Conservation (phyloP, 1,284 basidiomycete species). For the Tilletia caries region DNA sequence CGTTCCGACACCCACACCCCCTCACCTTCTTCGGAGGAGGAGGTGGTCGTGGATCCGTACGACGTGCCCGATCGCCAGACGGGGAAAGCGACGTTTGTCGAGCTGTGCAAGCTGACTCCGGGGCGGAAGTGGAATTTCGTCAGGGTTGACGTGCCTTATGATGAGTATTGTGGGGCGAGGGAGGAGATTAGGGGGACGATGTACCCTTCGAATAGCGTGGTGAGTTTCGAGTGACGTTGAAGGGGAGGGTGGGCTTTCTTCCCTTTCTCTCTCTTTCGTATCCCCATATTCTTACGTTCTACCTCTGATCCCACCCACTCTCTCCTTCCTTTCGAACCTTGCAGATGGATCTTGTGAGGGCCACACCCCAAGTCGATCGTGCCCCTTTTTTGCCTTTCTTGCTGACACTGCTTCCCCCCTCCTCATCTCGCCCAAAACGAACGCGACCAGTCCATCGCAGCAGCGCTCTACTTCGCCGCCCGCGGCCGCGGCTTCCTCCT, state of each 20-base stretch:
- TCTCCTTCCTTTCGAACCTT: no score
- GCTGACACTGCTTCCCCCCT: no score
- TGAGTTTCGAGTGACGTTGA: conserved; percentile 16
- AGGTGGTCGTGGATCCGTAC: conserved; percentile 49
- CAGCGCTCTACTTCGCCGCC: conserved; percentile 90
- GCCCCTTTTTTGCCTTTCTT: no score
- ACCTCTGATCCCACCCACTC: background rate
- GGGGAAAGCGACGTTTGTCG: conserved; percentile 71
- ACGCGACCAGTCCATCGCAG: conserved; percentile 69
- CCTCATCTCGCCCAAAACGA: no score
- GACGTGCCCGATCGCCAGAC: conserved; percentile 82
- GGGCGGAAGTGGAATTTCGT: conserved; percentile 85
- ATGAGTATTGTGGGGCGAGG: conserved; percentile 58
- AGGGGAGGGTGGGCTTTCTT: no score
- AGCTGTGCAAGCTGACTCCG: conserved; percentile 70
- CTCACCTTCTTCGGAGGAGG: conserved; percentile 10
- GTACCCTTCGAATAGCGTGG: conserved; percentile 35
- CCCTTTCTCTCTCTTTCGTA: no score
- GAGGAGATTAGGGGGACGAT: conserved; percentile 26
- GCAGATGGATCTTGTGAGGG: conserved; percentile 10
- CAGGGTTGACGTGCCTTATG: conserved; percentile 77
- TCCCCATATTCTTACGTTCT: no score
- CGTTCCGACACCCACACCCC: background rate
- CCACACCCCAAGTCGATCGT: no score
- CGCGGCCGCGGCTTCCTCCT: conserved; percentile 63